Conservation (phyloP, 148 eudicot species). For the Limonium bicolor region DNA sequence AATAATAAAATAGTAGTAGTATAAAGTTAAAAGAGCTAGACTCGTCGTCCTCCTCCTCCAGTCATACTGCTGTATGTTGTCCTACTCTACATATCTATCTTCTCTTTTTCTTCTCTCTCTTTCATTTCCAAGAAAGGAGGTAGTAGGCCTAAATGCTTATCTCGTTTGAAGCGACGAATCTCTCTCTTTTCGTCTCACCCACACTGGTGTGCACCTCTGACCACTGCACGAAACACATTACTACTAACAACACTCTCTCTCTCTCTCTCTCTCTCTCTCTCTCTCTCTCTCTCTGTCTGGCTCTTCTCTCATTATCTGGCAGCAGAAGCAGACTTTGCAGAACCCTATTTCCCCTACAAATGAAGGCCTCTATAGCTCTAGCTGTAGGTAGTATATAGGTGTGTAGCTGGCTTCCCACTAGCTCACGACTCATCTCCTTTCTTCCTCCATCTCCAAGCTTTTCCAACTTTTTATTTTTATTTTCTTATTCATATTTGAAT, state of each 20-base stretch:
- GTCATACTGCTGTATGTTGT: too few relatives aligned
- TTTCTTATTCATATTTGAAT: conserved; percentile 1
- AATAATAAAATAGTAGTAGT: too few relatives aligned
- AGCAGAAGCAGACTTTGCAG: not conserved
- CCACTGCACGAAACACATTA: too few relatives aligned
- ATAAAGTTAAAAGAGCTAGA: too few relatives aligned
- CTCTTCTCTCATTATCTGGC: conserved; percentile 4
- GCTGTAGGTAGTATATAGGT: not conserved
- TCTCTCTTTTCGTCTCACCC: not conserved
- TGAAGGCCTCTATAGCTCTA: not conserved
- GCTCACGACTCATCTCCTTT: not conserved
- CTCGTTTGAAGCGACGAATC: conserved; percentile 22
- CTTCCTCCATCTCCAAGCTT: not conserved
- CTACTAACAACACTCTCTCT: too few relatives aligned
- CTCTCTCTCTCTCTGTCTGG: conserved; percentile 1
- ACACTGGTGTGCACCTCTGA: too few relatives aligned
- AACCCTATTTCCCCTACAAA: too few relatives aligned
- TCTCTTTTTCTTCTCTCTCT: conserved; percentile 15
- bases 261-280: conserved; percentile 4
- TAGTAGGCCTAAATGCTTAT: conserved; percentile 6
- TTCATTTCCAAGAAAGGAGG: conserved; percentile 61
- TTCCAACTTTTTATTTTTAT: not conserved
- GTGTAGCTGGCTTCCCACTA: not conserved
- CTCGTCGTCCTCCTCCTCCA: too few relatives aligned
- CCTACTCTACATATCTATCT: not conserved